Percentiles rank a stretch among this genome's conserved stretches.
These are phyloP conservation scores for Acer yangbiense DNA, from an alignment of 345 rosid species.

Conservation along the genomic window DNA sequence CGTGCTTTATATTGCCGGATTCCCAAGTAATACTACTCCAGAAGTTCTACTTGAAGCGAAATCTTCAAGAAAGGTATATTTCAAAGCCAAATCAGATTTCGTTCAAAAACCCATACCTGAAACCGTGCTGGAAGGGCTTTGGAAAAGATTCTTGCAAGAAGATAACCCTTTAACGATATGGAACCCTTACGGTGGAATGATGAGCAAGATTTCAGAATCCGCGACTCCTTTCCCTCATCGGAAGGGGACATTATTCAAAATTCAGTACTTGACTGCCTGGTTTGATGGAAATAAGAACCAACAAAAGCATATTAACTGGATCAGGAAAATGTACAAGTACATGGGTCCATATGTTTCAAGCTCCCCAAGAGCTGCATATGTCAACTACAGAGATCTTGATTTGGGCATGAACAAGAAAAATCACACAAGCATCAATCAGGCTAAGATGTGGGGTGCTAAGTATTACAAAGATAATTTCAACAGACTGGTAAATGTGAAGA, in stretches of 20 bases:
- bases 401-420: conserved; percentile 3
- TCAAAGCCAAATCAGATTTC: conserved; percentile 43
- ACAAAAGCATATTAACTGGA: conserved; percentile 18
- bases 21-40: conserved; percentile 15
- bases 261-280: conserved; percentile 25
- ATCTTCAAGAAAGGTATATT: conserved; percentile 15
- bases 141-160: conserved; percentile 24
- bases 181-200: conserved; percentile 31
- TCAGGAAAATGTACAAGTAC: conserved; percentile 13
- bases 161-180: conserved; percentile 16
- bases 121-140: conserved; percentile 23
- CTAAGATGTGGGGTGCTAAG: conserved; percentile 17
- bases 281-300: conserved; percentile 11
- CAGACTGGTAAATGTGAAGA: conserved; percentile 20
- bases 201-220: conserved; percentile 25
- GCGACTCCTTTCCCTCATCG: conserved; percentile 33
- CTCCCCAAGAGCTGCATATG: conserved; percentile 28
- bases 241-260: conserved; percentile 22
- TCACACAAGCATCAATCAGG: neutral
- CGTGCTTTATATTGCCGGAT: conserved; percentile 16
- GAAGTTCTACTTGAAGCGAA: conserved; percentile 32
- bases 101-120: conserved; percentile 34
- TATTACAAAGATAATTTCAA: conserved; percentile 19
- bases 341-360: conserved; percentile 31
- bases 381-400: conserved; percentile 31